Conservation (phyloP, 1,284 basidiomycete species). For the Ustilago lituana region DNA sequence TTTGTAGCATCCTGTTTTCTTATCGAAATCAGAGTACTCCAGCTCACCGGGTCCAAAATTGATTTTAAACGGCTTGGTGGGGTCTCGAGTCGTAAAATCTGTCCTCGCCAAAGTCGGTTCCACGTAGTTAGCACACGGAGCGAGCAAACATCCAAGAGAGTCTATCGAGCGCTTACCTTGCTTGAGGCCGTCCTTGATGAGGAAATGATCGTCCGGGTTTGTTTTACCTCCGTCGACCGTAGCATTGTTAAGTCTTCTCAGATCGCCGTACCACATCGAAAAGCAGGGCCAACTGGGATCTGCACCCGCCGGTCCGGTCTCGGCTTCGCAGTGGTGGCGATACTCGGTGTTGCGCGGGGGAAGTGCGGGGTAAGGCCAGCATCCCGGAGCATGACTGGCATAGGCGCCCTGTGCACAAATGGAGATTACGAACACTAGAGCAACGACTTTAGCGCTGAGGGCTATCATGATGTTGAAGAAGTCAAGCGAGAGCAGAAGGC, state of each 20-base stretch:
- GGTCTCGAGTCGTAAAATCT: slow-evolving; percentile 25
- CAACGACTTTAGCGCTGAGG: too few species aligned
- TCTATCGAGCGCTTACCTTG: slow-evolving; percentile 3
- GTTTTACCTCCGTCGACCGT: too few species aligned
- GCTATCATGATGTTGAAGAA: too few species aligned
- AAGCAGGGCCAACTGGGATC: slow-evolving; percentile 27
- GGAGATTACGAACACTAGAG: too few species aligned
- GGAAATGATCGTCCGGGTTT: slow-evolving; percentile 6
- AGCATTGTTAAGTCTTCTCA: too few species aligned
- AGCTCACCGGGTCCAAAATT: neutral
- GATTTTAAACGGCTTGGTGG: slow-evolving; percentile 3
- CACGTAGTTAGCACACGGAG: too few species aligned
- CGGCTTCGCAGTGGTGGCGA: slow-evolving; percentile 13
- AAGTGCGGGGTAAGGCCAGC: too few species aligned
- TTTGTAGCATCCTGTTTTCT: neutral
- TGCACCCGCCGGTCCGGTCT: neutral
- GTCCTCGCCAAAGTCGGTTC: too few species aligned
- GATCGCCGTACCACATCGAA: slow-evolving; percentile 4
- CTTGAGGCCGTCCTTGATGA: slow-evolving; percentile 15
- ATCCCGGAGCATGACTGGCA: too few species aligned
- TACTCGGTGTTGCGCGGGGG: slow-evolving; percentile 18
- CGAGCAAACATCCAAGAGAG: too few species aligned
- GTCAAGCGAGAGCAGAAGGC: too few species aligned
- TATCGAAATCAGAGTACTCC: slow-evolving; percentile 6
- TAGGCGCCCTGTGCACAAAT: too few species aligned